These are phyloP conservation scores for Globisporangium radiosum DNA, from an alignment of 352 stramenopile genomes.

Conservation along the genomic window DNA sequence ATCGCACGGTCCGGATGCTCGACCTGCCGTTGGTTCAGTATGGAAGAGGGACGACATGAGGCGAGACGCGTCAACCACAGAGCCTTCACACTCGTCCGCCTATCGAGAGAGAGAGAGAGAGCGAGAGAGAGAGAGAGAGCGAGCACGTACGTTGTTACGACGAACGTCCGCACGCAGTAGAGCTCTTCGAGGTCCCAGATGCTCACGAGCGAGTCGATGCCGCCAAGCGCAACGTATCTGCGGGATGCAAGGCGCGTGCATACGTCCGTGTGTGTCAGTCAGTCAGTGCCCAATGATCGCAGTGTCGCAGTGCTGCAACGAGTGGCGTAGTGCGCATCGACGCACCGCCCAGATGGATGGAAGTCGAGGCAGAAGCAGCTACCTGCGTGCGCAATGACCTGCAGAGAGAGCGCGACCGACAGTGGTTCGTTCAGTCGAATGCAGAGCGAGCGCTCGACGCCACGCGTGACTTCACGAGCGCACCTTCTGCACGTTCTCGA, in stretches of 20 bases:
- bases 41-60: too few relatives aligned
- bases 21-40: conserved; percentile 23
- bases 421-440: too few relatives aligned
- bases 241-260: neutral
- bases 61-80: neutral
- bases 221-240: conserved; percentile 70
- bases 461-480: neutral
- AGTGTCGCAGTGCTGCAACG: neutral
- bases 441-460: too few relatives aligned
- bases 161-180: conserved; percentile 79
- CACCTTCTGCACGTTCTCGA: conserved; percentile 82
- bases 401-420: neutral
- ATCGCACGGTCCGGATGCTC: conserved; percentile 74
- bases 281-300: too few relatives aligned
- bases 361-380: conserved; percentile 81
- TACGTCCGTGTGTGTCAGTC: neutral
- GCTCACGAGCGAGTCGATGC: conserved; percentile 79
- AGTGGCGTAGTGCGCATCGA: neutral
- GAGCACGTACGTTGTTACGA: conserved; percentile 55
- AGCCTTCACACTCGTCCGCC: neutral
- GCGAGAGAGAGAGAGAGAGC: neutral
- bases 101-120: neutral
- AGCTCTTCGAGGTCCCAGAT: conserved; percentile 84
- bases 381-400: conserved; percentile 72
- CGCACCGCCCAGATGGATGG: conserved; percentile 61